phyloP scores from a whole-genome alignment of 1,139 yeast genomes.

The Meyerozyma elateridarum region DNA sequence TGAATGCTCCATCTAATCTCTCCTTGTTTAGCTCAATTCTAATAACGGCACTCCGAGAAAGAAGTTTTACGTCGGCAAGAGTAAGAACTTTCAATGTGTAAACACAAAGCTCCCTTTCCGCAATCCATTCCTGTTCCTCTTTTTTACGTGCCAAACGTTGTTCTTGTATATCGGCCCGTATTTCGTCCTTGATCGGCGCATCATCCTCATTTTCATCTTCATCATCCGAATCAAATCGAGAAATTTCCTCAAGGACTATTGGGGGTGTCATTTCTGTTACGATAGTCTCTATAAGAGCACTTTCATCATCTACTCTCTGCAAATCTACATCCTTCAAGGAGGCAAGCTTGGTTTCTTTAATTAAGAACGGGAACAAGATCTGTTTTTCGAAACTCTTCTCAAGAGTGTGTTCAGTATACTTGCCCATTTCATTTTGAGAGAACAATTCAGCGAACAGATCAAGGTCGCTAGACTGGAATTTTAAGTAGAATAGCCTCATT shows the following conservation, averaged over 20 bases:
- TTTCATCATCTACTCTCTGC: not conserved
- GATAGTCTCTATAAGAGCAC: constrained; percentile 1
- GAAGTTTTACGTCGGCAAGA: not conserved
- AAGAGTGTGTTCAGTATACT: constrained; percentile 8
- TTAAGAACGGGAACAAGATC: constrained; percentile 1
- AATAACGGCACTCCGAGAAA: not conserved
- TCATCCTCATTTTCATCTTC: constrained; percentile 3
- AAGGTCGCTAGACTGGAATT: constrained; percentile 23
- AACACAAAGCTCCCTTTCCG: not conserved
- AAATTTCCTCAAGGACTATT: not conserved
- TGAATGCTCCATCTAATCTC: constrained; percentile 1
- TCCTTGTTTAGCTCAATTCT: not conserved
- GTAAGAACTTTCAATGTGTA: not conserved
- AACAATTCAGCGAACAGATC: constrained; percentile 27
- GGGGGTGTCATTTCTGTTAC: not conserved
- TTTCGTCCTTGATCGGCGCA: not conserved
- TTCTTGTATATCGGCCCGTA: not conserved
- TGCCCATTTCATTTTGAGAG: constrained; percentile 14
- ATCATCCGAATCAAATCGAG: not conserved
- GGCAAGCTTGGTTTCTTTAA: constrained; percentile 1
- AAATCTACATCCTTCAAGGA: not conserved
- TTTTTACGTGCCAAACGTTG: not conserved
- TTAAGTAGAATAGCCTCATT: constrained; percentile 30
- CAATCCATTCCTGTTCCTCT: not conserved
- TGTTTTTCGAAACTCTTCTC: not conserved